These are phyloP conservation scores for Xylariaceae sp. DNA, from an alignment of 2,329 filamentous ascomycete species.

Conservation along the genomic window DNA sequence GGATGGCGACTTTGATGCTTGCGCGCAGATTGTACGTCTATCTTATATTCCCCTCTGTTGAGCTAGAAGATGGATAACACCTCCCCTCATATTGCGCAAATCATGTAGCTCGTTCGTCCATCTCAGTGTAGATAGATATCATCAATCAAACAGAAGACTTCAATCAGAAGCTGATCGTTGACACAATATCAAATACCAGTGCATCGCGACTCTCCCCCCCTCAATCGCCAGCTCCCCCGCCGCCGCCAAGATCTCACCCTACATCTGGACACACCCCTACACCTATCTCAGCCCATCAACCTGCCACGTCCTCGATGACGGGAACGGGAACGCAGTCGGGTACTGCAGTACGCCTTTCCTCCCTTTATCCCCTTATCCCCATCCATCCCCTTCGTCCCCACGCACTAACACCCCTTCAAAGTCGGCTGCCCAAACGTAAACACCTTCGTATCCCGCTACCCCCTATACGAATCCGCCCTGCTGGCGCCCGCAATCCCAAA, in stretches of 20 bases:
- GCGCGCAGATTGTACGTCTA: conserved; percentile 37
- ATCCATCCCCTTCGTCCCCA: not conserved
- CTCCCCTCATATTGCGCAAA: not conserved
- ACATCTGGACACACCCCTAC: conserved; percentile 49
- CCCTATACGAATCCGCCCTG: conserved; percentile 35
- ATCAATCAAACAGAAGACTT: not conserved
- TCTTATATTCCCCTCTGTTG: not conserved
- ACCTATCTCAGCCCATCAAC: conserved; percentile 41
- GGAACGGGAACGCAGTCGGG: conserved; percentile 40
- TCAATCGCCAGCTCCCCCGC: conserved; percentile 35
- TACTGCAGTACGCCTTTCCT: conserved; percentile 41
- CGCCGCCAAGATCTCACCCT: conserved; percentile 38
- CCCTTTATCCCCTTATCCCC: not conserved
- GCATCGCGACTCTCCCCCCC: conserved; percentile 43
- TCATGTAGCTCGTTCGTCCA: not conserved
- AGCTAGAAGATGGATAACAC: not conserved
- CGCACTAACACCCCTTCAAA: conserved; percentile 4
- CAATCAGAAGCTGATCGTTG: not conserved
- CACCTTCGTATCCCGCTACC: conserved; percentile 37
- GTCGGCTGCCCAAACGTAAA: conserved; percentile 35
- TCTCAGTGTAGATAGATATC: not conserved
- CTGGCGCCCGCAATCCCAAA: conserved; percentile 29
- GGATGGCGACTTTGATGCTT: conserved; percentile 37
- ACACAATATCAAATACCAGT: conserved; percentile 31
- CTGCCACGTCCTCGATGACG: conserved; percentile 47